Conservation (phyloP, 345 rosid species). For the Isatis tinctoria region DNA sequence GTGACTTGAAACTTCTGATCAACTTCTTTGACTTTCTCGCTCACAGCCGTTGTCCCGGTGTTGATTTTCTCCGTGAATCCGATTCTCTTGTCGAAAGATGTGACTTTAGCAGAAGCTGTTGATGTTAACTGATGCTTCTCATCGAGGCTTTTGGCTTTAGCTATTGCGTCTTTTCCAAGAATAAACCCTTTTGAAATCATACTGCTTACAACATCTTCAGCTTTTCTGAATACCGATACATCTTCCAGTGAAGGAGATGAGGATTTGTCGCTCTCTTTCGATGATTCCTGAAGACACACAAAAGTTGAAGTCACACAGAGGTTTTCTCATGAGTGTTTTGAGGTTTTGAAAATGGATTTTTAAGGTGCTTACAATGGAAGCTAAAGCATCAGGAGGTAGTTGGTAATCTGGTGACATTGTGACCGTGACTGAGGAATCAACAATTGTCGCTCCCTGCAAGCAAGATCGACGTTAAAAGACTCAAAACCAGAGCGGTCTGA, state of each 20-base stretch:
- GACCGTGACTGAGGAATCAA: conserved; percentile 58
- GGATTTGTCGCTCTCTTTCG: conserved; percentile 22
- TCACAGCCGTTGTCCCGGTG: conserved; percentile 55
- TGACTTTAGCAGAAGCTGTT: conserved; percentile 73
- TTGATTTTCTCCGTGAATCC: conserved; percentile 71
- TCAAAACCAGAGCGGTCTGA: not conserved
- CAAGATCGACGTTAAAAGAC: too few species aligned
- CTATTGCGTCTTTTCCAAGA: conserved; percentile 74
- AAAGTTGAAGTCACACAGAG: not conserved
- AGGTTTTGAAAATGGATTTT: not conserved
- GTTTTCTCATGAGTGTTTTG: not conserved
- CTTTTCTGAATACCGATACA: conserved; percentile 61
- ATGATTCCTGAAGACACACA: conserved; percentile 32
- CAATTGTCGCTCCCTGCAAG: conserved; percentile 77
- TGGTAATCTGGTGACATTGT: conserved; percentile 62
- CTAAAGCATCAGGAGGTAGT: conserved; percentile 63
- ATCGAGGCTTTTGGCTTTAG: conserved; percentile 73
- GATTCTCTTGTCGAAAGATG: conserved; percentile 68
- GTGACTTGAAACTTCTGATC: conserved; percentile 89
- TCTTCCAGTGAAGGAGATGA: conserved; percentile 37
- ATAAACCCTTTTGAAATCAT: conserved; percentile 85
- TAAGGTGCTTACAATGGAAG: conserved; percentile 38
- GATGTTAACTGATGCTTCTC: conserved; percentile 82
- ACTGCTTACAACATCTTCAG: conserved; percentile 72
- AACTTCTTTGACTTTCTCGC: conserved; percentile 80